Conservation (phyloP, 2,329 filamentous ascomycete genomes). For the Pseudopyricularia javanii region DNA sequence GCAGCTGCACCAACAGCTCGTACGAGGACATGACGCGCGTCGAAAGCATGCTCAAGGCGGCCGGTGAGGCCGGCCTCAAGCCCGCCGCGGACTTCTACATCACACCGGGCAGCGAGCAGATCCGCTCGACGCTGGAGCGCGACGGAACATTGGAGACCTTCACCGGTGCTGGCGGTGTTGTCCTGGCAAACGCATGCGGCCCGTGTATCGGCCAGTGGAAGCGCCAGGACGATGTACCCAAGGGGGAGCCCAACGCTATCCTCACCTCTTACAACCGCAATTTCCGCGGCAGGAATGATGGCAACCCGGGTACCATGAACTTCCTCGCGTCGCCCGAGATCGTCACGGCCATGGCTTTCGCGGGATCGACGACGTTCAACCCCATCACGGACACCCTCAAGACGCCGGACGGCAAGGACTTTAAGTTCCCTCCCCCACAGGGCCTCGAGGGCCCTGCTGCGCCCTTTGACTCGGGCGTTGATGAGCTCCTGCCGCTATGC, state of each 20-base stretch:
- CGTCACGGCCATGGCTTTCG: constrained; percentile 91
- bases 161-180: constrained; percentile 70
- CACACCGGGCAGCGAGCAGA: constrained; percentile 92
- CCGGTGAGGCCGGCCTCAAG: constrained; percentile 75
- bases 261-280: constrained; percentile 98
- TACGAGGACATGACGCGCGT: constrained; percentile 98
- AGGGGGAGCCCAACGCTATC: constrained; percentile 86
- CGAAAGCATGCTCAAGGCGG: constrained; percentile 86
- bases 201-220: constrained; percentile 95
- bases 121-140: constrained; percentile 82
- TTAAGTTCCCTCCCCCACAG: constrained; percentile 72
- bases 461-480: constrained; percentile 68
- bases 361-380: constrained; percentile 89
- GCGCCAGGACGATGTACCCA: constrained; percentile 70
- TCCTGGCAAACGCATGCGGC: constrained; percentile 90
- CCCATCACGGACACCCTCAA: constrained; percentile 77
- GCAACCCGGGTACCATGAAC: constrained; percentile 95
- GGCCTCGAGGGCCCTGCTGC: constrained; percentile 51
- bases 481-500: constrained; percentile 50
- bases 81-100: constrained; percentile 90
- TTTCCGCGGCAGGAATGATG: constrained; percentile 93
- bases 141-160: constrained; percentile 82
- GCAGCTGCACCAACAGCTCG: constrained; percentile 96
- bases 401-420: constrained; percentile 67
- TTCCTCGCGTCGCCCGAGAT: constrained; percentile 95